Base-by-base conservation (phyloP, 257 asterid genomes). In the Solanum bulbocastanum region DNA sequence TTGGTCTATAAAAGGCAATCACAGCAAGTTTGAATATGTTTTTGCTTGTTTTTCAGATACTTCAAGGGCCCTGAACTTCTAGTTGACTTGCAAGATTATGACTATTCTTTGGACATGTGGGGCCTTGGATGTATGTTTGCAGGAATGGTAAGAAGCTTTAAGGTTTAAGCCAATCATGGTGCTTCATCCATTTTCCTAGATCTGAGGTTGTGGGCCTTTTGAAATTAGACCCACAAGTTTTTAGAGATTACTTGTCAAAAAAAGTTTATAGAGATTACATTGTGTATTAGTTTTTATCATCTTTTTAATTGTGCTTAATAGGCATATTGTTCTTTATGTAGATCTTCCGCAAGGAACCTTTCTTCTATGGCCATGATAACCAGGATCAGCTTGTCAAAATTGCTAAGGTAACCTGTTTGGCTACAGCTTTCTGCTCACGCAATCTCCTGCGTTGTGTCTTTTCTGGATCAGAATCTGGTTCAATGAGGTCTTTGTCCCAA, bases 51-150 rank as follows among this genome's bases (percentile, higher is more conserved):
- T 75, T 42, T 65, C 90, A 88, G 90, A 86, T 88, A 88, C 84
- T 88, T 88, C 73, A 88, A 88, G 87, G 90, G 90, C 44, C 90
- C 90, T 76, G 90, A 88, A 86, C 90, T 88, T 88, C 90, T 88
- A 58, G 90, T 88, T 73, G 90, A 88, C 83, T 88, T 88, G 88
- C 90, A 84, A 84, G 90, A 88, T 79, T 88, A 88, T 88, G 90
- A 88, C 86, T 88, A 88, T 73, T 88, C 90, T 44, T 65, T 88
- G 88, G 90, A 88, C 86, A 88, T 88, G 90, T 88, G 90, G 90
- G 86, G 90, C 56, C 90, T 88, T 86, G 90, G 90, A 18, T 88
- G 90, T 87, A 88, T 88, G 90, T 86, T 88, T 88, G 90, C 90
- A 30, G 90, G 90, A 44, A 88, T 88, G 90, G 90, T 88, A 49